These are phyloP conservation scores for Talaromyces sp. DNA, from an alignment of 2,329 filamentous ascomycete species.

Conservation along the genomic window DNA sequence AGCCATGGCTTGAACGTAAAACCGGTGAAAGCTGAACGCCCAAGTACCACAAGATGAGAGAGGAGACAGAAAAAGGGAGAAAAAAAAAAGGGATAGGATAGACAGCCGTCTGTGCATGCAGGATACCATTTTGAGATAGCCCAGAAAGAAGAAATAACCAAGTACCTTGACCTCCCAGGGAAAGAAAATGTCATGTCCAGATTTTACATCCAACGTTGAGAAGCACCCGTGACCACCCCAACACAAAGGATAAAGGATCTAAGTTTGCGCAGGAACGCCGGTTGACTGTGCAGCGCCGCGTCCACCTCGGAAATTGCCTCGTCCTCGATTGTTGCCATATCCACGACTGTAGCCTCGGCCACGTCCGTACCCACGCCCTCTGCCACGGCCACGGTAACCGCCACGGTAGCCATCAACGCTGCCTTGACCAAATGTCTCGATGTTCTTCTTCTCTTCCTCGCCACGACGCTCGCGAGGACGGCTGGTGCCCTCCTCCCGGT, in stretches of 20 bases:
- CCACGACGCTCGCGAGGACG: conserved; percentile 76
- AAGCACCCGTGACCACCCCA: not conserved
- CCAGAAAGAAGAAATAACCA: conserved; percentile 1
- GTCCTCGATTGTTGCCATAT: conserved; percentile 29
- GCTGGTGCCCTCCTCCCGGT: conserved; percentile 69
- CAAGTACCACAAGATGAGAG: not conserved
- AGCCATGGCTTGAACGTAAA: conserved; percentile 4
- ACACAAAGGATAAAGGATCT: conserved; percentile 6
- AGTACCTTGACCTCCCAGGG: not conserved
- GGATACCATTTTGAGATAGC: not conserved
- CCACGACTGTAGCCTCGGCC: conserved; percentile 45
- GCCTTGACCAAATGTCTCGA: conserved; percentile 96
- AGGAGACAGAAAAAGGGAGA: not conserved
- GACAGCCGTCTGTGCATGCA: not conserved
- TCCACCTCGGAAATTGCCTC: conserved; percentile 35
- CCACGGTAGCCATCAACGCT: conserved; percentile 88
- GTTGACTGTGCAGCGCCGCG: conserved; percentile 33
- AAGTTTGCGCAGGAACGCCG: conserved; percentile 31
- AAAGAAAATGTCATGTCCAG: not conserved
- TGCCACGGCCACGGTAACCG: conserved; percentile 67
- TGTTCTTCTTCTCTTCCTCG: conserved; percentile 90
- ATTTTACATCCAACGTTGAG: not conserved
- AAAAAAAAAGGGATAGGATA: not conserved
- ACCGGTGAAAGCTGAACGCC: conserved; percentile 2
- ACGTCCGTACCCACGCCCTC: conserved; percentile 47